Evolutionary conservation across 208 protist genomes (phyloP).

Genomic region (Wallacemonas sp.): DNA sequence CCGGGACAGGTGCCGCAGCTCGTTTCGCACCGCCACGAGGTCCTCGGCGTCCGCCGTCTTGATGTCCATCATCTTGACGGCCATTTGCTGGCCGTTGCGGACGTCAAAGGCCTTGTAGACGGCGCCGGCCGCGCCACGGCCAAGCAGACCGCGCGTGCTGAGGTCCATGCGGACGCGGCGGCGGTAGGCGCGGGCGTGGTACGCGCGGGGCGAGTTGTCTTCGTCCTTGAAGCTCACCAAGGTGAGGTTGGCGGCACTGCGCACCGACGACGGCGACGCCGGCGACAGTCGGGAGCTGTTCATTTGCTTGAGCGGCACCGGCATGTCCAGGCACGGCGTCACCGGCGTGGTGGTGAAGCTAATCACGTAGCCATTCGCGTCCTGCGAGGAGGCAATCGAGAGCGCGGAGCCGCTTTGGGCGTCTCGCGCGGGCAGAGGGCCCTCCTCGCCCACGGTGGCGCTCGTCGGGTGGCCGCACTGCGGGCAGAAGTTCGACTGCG

Average conservation of each 20-base stretch:
- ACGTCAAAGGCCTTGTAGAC: slow-evolving; percentile 38
- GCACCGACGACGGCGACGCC: not conserved
- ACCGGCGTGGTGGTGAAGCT: slow-evolving; percentile 9
- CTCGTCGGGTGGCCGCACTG: slow-evolving; percentile 18
- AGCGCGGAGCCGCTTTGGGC: not conserved
- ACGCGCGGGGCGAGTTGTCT: not conserved
- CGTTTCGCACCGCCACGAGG: slow-evolving; percentile 29
- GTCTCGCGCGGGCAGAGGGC: not conserved
- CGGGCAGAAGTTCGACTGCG: slow-evolving; percentile 27
- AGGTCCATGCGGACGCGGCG: slow-evolving; percentile 14
- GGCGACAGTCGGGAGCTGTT: slow-evolving; percentile 9
- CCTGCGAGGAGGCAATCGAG: slow-evolving; percentile 7
- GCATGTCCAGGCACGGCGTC: slow-evolving; percentile 6
- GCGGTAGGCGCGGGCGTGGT: slow-evolving; percentile 10
- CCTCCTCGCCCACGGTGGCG: slow-evolving; percentile 2
- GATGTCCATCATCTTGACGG: slow-evolving; percentile 37
- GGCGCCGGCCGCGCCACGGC: slow-evolving; percentile 27
- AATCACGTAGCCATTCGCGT: slow-evolving; percentile 6
- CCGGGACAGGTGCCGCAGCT: slow-evolving; percentile 33
- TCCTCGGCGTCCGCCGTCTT: slow-evolving; percentile 25
- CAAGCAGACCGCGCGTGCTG: slow-evolving; percentile 19
- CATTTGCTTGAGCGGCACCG: not conserved
- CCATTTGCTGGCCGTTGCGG: slow-evolving; percentile 33
- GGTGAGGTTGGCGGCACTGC: not conserved
- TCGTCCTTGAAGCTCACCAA: slow-evolving; percentile 16